Evolutionary conservation across 2,329 filamentous ascomycete genomes (phyloP), one percentile per base, ranked within the genome.

Genomic region (Teratosphaeria pseudoeucalypti): DNA sequence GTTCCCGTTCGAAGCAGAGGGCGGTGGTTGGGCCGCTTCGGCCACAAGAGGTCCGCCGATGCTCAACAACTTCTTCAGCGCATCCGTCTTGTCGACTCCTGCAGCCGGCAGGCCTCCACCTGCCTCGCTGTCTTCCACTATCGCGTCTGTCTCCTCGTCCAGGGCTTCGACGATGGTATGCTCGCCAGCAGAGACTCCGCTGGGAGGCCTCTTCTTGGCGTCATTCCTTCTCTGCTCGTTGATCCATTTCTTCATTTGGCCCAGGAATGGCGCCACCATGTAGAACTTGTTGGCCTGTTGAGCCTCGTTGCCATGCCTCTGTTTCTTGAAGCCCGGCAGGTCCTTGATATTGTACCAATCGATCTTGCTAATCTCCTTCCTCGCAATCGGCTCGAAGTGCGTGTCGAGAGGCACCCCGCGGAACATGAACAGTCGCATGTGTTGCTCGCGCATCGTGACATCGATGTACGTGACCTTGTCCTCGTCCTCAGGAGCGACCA

Each of bases 361-460:
- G 61, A 99, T 96, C 75, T 90, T 95, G 75, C 92, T 95, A 70
- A 99, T 99, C 74, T 99, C 95, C 74, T 97, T 97, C 59, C 95
- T 82, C 6, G 94, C 97, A 66, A 86, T 86, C 3, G 95, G 90
- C 73, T 92, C 88, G 70, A 99, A 99, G 61, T 85, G 74, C 0
- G 90, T 92, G 67, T 96, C 86, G 79, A 89, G 88, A 14, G 91
- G 89, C 2, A 99, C 85, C 63, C 91, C 86, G 57, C 90, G 85
- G 71, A 99, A 95, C 55, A 97, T 88, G 71, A 94, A 99, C 39
- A 99, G 82, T 63, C 89, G 84, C 77, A 99, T 87, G 71, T 96
- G 90, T 75, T 97, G 92, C 71, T 96, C 90, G 67, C 89, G 82
- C 85, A 97, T 95, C 14, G 86, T 87, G 61, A 95, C 85, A 68